Base-by-base conservation (phyloP, 768 basidiomycete genomes). In the Kwoniella pini region DNA sequence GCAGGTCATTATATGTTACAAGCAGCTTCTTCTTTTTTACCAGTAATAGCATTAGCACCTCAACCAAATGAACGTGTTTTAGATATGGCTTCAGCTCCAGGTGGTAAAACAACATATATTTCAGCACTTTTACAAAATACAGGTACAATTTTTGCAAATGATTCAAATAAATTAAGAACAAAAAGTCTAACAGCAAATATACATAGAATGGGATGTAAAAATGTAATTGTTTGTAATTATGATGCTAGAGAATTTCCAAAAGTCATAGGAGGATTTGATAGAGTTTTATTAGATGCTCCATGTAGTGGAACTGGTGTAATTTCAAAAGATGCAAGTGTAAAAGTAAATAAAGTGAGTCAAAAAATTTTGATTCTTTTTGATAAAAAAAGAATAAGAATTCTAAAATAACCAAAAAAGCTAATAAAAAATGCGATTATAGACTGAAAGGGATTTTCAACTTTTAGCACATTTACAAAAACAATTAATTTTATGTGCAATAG, bases 1-100 rank as follows among this genome's bases (percentile, higher is more conserved):
- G 93, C 96, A 0, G 96, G 96, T 2, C 94, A 99, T 77, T 99
- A 99, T 80, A 98, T 99, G 91, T 88, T 98, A 24, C 96, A 99
- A 82, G 91, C 96, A 5, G 96, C 96, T 11, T 95, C 93, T 4
- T 98, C 96, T 0, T 97, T 99, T 84, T 84, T 99, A n/a, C 96
- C 96, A 54, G 96, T 98, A 72, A 94, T 98, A 65, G 91, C 96
- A 3, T 87, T 99, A 38, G 82, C 85, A 24, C 96, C 96, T 4
- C 89, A 94, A 72, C 91, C 92, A 1, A 85, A 90, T 61, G 96
- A 98, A 74, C 88, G 94, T 11, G 85, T 97, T 11, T 84, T 99
- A 59, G 96, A 99, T 77, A 98, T 99, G 95, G 94, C 95, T 1
- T 95, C 93, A 46, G 93, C 96, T 0, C 96, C 96, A 0, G 96